phyloP scores from a whole-genome alignment of 768 basidiomycete species.

The Termitomyces titanicus region DNA sequence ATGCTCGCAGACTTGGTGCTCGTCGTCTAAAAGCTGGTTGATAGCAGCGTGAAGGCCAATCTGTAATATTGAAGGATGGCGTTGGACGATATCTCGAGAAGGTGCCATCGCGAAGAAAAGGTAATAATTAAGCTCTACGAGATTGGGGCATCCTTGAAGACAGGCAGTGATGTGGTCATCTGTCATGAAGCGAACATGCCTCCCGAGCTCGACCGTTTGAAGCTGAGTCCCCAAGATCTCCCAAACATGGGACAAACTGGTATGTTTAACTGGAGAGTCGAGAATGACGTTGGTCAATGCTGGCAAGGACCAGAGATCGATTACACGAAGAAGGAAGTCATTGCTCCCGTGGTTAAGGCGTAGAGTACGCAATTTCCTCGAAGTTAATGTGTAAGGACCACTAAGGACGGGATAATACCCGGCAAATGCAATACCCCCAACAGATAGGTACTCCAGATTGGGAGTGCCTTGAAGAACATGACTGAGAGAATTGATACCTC shows the following conservation, averaged over 20 bases:
- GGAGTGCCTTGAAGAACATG: constrained; percentile 51
- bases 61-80: constrained; percentile 33
- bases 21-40: constrained; percentile 37
- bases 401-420: constrained; percentile 23
- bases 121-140: constrained; percentile 54
- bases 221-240: constrained; percentile 46
- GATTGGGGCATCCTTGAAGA: constrained; percentile 40
- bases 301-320: constrained; percentile 51
- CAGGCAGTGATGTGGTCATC: constrained; percentile 44
- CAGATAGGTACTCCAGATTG: constrained; percentile 53
- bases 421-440: constrained; percentile 48
- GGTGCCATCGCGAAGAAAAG: constrained; percentile 44
- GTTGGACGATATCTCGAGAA: constrained; percentile 3
- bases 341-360: constrained; percentile 43
- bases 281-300: constrained; percentile 47
- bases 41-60: constrained; percentile 51
- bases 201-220: constrained; percentile 54
- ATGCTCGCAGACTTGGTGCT: constrained; percentile 33
- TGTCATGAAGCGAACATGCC: constrained; percentile 49
- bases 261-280: constrained; percentile 40
- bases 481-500: constrained; percentile 61
- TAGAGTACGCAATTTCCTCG: constrained; percentile 50
- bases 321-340: constrained; percentile 46
- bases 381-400: constrained; percentile 24
- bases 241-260: constrained; percentile 45